A percentile compares a stretch with the other conserved stretches of the same genome.
Evolutionary conservation across 192 early-diverging fungal genomes (phyloP).

Genomic region (Coemansia sp.): DNA sequence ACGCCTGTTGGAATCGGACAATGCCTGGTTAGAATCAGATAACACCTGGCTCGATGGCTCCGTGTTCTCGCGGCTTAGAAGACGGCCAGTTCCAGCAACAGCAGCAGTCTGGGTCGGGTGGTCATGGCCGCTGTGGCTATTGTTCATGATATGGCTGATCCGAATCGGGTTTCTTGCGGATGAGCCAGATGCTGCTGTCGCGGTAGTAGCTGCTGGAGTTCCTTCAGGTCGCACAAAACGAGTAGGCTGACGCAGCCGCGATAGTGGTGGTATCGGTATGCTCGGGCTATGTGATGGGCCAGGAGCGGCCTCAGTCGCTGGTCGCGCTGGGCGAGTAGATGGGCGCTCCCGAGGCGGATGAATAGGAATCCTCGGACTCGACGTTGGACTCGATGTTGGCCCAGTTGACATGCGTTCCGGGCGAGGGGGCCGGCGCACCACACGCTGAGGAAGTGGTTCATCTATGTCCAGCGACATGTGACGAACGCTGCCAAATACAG

Average conservation of each 20-base stretch:
- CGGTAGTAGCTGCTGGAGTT: background rate
- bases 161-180: slow-evolving; percentile 13
- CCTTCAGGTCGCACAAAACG: slow-evolving; percentile 1
- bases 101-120: background rate
- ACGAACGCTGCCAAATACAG: background rate
- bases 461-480: background rate
- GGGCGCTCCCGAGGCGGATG: slow-evolving; percentile 5
- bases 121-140: background rate
- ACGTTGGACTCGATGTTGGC: background rate
- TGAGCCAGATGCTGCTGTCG: background rate
- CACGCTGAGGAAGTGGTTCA: background rate
- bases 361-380: slow-evolving; percentile 5
- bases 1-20: background rate
- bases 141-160: slow-evolving; percentile 12
- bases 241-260: slow-evolving; percentile 3
- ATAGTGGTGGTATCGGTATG: background rate
- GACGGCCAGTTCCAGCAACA: background rate
- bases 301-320: background rate
- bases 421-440: background rate
- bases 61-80: background rate
- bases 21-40: background rate
- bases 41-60: background rate
- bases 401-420: background rate
- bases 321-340: background rate
- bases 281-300: background rate